These are phyloP conservation scores for Luffa acutangula DNA, from an alignment of 306 rosid species.

Conservation along the genomic window DNA sequence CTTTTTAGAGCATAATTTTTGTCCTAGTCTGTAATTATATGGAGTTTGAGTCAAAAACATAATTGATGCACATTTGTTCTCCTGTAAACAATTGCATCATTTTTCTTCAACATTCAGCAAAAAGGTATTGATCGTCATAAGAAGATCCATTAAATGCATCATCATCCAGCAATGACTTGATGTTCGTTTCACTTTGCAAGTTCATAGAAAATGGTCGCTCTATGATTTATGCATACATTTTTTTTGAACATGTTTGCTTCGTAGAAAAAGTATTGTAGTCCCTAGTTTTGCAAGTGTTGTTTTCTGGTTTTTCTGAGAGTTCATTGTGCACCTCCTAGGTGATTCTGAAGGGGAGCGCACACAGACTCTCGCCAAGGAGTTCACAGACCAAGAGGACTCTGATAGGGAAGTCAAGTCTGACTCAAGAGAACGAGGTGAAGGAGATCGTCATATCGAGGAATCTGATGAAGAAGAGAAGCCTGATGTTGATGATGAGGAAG, in stretches of 20 bases:
- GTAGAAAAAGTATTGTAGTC: neutral
- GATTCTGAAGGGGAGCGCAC: conserved; percentile 51
- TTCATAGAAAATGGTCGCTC: neutral
- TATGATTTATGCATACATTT: neutral
- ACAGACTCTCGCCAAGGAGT: conserved; percentile 26
- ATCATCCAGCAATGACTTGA: neutral
- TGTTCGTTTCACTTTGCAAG: neutral
- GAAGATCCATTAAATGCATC: neutral
- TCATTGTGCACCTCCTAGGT: conserved; percentile 22
- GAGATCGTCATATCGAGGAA: conserved; percentile 28
- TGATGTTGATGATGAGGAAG: conserved; percentile 26
- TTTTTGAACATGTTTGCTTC: neutral
- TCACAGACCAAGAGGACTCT: conserved; percentile 31
- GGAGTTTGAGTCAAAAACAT: neutral
- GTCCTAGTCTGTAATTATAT: neutral
- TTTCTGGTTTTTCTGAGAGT: conserved; percentile 1
- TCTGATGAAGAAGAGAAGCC: conserved; percentile 41
- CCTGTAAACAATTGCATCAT: neutral
- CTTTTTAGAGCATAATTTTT: neutral
- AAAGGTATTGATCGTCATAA: neutral
- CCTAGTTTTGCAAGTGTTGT: neutral
- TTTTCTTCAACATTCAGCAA: neutral
- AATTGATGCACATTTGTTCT: neutral
- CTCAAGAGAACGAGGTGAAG: conserved; percentile 30
- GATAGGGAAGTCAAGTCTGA: conserved; percentile 35